Base-by-base conservation (phyloP, 2,329 filamentous ascomycete species). In the Clonostachys rosea region DNA sequence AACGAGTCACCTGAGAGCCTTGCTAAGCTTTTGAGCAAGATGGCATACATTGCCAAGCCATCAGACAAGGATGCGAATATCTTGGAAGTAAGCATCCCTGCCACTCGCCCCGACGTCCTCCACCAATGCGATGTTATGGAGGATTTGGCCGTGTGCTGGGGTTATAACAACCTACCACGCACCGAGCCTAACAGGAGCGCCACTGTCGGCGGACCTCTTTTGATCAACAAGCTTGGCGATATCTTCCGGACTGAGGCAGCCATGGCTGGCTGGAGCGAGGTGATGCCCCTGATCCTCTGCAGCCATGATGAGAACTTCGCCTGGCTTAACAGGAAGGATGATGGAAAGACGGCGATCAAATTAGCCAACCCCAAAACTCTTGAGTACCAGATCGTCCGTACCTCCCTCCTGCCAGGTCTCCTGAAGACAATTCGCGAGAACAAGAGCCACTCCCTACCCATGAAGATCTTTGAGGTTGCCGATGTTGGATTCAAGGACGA, bases 41-140 rank as follows among this genome's bases (percentile, higher is more conserved):
- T 99, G 91, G 86, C 90, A 34, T 89, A 91, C 68, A 73, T 75
- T n/a, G 90, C 90, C 33, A 81, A 78, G 49, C 91, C 90, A 4
- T 94, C 90, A 1, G 70, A 76, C 47, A 78, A 80, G 51, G 78
- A 86, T 51, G 68, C 79, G 47, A 84, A 89, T 61, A 71, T 94
- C 44, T 75, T 95, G 50, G 86, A 95, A 59, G 84, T 97, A 30
- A 79, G 85, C 35, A 81, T 97, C 20, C 94, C 94, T 9, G 83
- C 91, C 34, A 97, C 91, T 42, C 83, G 94, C 52, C 92, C 94
- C 43, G 94, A 99, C 66, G 86, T 99, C 40, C 83, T 99, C 34
- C 94, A 99, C 68, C 88, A 96, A 63, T 95, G 91, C 59, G 94
- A 99, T 64, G 89, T 99, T 56, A 99, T 99, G 92, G 94, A 99